Conservation (phyloP, 169 alveolate genomes). For the Babesia gibsoni region DNA sequence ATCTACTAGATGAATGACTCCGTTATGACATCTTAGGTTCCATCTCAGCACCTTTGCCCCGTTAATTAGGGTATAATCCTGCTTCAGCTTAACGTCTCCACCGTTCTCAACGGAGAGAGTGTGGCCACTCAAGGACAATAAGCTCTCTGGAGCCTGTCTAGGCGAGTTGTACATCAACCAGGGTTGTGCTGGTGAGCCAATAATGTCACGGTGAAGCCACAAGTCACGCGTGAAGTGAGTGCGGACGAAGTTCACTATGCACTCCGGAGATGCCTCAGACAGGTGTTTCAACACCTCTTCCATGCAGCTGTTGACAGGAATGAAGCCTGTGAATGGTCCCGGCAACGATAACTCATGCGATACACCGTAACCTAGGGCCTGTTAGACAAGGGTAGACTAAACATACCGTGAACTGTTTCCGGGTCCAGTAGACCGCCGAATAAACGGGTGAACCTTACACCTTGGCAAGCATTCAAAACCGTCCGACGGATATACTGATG, state of each 20-base stretch:
- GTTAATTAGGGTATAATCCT: slow-evolving; percentile 61
- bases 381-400: neutral
- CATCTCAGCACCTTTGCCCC: slow-evolving; percentile 70
- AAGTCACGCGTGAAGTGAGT: slow-evolving; percentile 68
- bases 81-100: slow-evolving; percentile 60
- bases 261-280: slow-evolving; percentile 20
- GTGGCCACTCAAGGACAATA: slow-evolving; percentile 44
- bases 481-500: slow-evolving; percentile 69
- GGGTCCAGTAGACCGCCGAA: slow-evolving; percentile 39
- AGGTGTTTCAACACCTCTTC: slow-evolving; percentile 34
- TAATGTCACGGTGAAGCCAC: slow-evolving; percentile 75
- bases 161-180: slow-evolving; percentile 69
- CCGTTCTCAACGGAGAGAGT: slow-evolving; percentile 60
- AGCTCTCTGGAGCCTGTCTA: slow-evolving; percentile 69
- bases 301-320: slow-evolving; percentile 69
- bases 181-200: slow-evolving; percentile 75
- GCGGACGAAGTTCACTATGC: slow-evolving; percentile 64
- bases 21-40: slow-evolving; percentile 76
- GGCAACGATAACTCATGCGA: slow-evolving; percentile 74
- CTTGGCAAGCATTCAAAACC: slow-evolving; percentile 54
- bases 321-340: slow-evolving; percentile 78
- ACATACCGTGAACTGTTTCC: slow-evolving; percentile 42
- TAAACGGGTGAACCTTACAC: slow-evolving; percentile 18
- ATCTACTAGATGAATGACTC: slow-evolving; percentile 73
- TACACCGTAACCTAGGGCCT: slow-evolving; percentile 54